These are phyloP conservation scores for Cladosporium sp. DNA, from an alignment of 2,329 filamentous ascomycete species.

Conservation along the genomic window DNA sequence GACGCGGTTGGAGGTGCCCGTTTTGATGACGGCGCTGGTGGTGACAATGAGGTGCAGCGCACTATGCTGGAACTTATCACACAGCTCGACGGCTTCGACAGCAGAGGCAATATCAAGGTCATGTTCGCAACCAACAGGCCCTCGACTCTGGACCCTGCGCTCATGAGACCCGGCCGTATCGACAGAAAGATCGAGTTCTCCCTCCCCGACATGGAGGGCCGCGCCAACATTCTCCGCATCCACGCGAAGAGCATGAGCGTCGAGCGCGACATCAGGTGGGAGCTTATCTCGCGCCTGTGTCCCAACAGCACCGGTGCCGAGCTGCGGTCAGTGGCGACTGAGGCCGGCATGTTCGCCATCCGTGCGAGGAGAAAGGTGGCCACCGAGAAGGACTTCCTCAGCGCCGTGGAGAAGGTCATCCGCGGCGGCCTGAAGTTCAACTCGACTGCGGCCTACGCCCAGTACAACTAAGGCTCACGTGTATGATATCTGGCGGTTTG, in stretches of 20 bases:
- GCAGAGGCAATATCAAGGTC: conserved; percentile 96
- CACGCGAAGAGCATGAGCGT: conserved; percentile 99
- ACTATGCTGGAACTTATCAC: conserved; percentile 98
- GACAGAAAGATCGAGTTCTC: conserved; percentile 99
- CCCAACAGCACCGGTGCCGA: conserved; percentile 97
- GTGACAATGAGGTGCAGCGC: conserved; percentile 95
- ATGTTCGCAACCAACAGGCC: conserved; percentile 99
- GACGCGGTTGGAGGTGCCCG: conserved; percentile 92
- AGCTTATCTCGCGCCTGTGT: conserved; percentile 93
- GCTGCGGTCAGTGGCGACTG: conserved; percentile 90
- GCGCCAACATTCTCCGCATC: conserved; percentile 95
- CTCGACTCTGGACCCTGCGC: conserved; percentile 88
- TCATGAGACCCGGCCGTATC: conserved; percentile 96
- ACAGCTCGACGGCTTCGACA: conserved; percentile 93
- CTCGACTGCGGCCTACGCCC: conserved; percentile 95
- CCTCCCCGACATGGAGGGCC: conserved; percentile 90
- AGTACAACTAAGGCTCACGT: conserved; percentile 73
- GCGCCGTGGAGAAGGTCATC: conserved; percentile 98
- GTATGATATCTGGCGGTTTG: conserved; percentile 8
- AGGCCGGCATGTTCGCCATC: conserved; percentile 98
- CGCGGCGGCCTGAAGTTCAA: conserved; percentile 99
- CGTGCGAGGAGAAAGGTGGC: conserved; percentile 92
- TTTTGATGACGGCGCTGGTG: conserved; percentile 93
- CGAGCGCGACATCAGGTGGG: conserved; percentile 97
- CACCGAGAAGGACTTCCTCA: conserved; percentile 97